Conservation (phyloP, 2,329 filamentous ascomycete genomes). For the Microcera coccophila region DNA sequence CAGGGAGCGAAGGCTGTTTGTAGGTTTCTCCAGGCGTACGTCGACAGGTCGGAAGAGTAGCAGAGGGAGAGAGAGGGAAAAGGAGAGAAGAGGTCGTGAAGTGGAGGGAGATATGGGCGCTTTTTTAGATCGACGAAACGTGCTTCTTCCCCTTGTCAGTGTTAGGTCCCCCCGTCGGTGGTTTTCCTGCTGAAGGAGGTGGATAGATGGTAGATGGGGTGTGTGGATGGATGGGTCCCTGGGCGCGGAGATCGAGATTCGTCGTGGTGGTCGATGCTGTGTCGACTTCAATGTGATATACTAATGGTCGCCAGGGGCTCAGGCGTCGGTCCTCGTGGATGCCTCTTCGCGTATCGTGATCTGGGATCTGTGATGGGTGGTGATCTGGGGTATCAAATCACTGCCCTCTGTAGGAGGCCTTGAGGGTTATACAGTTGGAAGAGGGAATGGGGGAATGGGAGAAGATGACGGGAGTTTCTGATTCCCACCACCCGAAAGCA, state of each 20-base stretch:
- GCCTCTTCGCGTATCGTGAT: too few species aligned
- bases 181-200: background rate
- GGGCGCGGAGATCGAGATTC: background rate
- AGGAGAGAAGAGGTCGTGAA: background rate
- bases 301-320: too few species aligned
- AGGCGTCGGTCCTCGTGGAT: too few species aligned
- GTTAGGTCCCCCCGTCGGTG: background rate
- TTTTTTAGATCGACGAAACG: background rate
- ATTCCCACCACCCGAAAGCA: too few species aligned
- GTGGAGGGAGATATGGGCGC: background rate
- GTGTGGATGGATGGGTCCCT: background rate
- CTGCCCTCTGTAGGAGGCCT: too few species aligned
- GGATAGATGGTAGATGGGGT: background rate
- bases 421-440: too few species aligned
- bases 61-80: background rate
- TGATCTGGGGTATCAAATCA: too few species aligned
- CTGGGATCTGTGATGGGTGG: too few species aligned
- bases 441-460: too few species aligned
- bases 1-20: background rate
- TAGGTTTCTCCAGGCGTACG: background rate
- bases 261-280: background rate
- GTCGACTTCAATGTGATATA: too few species aligned
- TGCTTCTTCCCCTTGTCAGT: background rate
- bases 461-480: too few species aligned
- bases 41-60: background rate